Evolutionary conservation across 768 basidiomycete genomes (phyloP).

Genomic region (Thelephora ganbajun): DNA sequence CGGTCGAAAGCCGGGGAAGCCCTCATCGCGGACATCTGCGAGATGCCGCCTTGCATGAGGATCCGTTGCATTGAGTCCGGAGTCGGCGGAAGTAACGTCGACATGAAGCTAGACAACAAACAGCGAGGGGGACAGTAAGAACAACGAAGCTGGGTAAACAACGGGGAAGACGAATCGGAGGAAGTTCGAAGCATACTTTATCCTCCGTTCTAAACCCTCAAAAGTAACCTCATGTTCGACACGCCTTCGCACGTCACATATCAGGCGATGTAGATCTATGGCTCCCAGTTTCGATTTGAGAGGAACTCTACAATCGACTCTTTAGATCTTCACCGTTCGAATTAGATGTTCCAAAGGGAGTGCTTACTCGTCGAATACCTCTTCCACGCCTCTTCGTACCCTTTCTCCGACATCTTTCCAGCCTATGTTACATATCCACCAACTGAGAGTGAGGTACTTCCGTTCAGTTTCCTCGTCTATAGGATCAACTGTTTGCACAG

Average conservation of each 20-base stretch:
- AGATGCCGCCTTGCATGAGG: conserved; percentile 48
- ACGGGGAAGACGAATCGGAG: conserved; percentile 1
- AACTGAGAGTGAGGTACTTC: conserved; percentile 74
- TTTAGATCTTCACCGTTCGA: not conserved
- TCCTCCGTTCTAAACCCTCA: conserved; percentile 41
- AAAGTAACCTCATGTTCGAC: conserved; percentile 63
- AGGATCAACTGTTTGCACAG: conserved; percentile 18
- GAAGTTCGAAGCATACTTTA: conserved; percentile 26
- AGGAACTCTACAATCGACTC: conserved; percentile 45
- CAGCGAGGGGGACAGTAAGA: conserved; percentile 3
- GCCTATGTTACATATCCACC: conserved; percentile 88
- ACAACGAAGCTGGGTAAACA: not conserved
- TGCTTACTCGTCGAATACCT: conserved; percentile 72
- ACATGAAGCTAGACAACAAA: conserved; percentile 44
- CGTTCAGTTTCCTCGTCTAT: conserved; percentile 58
- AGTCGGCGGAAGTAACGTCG: conserved; percentile 65
- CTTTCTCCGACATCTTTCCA: conserved; percentile 76
- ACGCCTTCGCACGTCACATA: conserved; percentile 60
- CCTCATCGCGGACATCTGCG: conserved; percentile 16
- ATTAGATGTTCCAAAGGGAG: no score
- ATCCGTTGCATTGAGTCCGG: conserved; percentile 56
- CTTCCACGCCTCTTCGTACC: conserved; percentile 62
- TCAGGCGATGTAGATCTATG: conserved; percentile 51
- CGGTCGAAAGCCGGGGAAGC: conserved; percentile 38
- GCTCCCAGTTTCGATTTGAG: conserved; percentile 63